Percentiles rank a stretch among this genome's conserved stretches.
Evolutionary conservation across 2,329 filamentous ascomycete genomes (phyloP).

Genomic region (Fusarium virguliforme): DNA sequence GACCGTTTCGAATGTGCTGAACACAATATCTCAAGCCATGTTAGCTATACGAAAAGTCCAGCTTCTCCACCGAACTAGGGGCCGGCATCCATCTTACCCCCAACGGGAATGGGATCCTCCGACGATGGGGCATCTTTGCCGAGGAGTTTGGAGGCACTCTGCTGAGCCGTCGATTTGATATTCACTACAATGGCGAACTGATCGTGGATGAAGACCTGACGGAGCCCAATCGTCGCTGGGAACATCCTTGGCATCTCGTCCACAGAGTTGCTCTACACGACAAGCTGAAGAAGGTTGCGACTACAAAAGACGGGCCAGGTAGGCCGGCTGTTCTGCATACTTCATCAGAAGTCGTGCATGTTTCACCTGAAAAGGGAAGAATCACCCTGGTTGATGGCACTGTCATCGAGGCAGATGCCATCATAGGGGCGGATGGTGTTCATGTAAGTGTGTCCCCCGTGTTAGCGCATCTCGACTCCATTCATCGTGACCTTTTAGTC

Average conservation of each 20-base stretch:
- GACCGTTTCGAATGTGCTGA: neutral
- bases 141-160: slow-evolving; percentile 59
- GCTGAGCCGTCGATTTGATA: slow-evolving; percentile 56
- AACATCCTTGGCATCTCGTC: slow-evolving; percentile 65
- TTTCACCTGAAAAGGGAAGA: slow-evolving; percentile 59
- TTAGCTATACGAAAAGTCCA: slow-evolving; percentile 70
- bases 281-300: slow-evolving; percentile 63
- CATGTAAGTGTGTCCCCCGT: slow-evolving; percentile 53
- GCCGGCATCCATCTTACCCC: slow-evolving; percentile 75
- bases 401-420: slow-evolving; percentile 62
- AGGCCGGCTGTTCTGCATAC: slow-evolving; percentile 59
- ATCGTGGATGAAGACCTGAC: slow-evolving; percentile 55
- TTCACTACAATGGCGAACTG: slow-evolving; percentile 56
- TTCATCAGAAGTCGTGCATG: slow-evolving; percentile 60
- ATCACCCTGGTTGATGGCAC: slow-evolving; percentile 64
- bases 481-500: slow-evolving; percentile 24
- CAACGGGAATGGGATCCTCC: slow-evolving; percentile 73
- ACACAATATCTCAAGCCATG: slow-evolving; percentile 50
- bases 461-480: rapidly evolving
- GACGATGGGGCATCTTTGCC: slow-evolving; percentile 57
- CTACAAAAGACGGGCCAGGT: slow-evolving; percentile 55
- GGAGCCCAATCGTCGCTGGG: slow-evolving; percentile 60
- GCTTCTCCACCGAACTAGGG: slow-evolving; percentile 70
- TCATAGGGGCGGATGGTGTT: slow-evolving; percentile 71
- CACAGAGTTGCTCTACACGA: slow-evolving; percentile 69